Base-by-base conservation (phyloP, 768 basidiomycete genomes). In the Calocera cornea region DNA sequence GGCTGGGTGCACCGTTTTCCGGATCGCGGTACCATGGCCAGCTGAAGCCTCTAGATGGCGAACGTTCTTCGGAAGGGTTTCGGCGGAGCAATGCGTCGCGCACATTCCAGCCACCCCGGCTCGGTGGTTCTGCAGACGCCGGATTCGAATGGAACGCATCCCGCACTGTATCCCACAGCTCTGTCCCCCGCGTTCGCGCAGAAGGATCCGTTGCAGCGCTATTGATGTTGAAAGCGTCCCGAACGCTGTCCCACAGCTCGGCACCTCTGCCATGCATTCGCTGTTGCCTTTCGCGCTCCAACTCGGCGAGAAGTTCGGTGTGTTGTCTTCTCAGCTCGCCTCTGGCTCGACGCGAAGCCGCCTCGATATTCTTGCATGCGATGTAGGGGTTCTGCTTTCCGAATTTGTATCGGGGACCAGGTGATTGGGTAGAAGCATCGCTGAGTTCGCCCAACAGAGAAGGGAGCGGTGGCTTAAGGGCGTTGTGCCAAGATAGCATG, bases 401-500 rank as follows among this genome's bases (percentile, higher is more conserved):
- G 74, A 83, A 80, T 34, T 75, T 78, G 77, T 81, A 86, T 33
- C 74, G 76, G 40, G 68, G 72, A 64, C 69, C 73, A 44, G 19
- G 31, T 54, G 27, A 29, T 40, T 1, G 71, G 65, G 60, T 8
- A 22, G 54, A 60, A 10, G 54, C 27, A 16, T 27, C 31, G 14
- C 54, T 33, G 22, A 60, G 24, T 27, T 2, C 14, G 16, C 31
- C 31, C n/a, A 69, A 44, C 47, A 80, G 72, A 31, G 80, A 74
- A 17, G 83, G 83, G 27, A 83, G 72, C 10, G 78, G 77, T 12
- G 84, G 83, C 38, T 77, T 69, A 71, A 85, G 76, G 31, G 77
- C 73, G 49, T 82, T 80, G 70, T 77, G 79, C 85, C 85, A 88
- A 50, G 83, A 83, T 66, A 87, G 78, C 64, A 89, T 80, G 16